These are phyloP conservation scores for Neurospora sp. DNA, from an alignment of 495 filamentous ascomycete species.

Conservation along the genomic window DNA sequence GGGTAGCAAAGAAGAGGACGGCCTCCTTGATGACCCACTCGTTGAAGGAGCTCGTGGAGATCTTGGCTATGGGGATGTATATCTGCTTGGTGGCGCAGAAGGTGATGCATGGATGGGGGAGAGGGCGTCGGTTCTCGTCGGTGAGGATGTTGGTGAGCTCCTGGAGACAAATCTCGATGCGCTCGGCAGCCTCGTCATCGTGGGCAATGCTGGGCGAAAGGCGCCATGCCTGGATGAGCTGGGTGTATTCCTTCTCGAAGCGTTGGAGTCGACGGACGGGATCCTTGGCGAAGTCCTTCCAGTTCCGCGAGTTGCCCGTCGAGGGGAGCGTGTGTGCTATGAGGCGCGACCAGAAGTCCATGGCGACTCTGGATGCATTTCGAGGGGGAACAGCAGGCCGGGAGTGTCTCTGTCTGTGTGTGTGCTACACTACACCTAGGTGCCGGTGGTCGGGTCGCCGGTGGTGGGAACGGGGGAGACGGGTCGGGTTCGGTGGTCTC, in stretches of 20 bases:
- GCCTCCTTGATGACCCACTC: conserved; percentile 70
- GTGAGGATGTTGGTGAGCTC: conserved; percentile 67
- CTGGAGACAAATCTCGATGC: conserved; percentile 42
- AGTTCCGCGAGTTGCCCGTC: conserved; percentile 37
- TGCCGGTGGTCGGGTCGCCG: background rate
- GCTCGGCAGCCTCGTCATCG: conserved; percentile 44
- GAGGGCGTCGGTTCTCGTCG: conserved; percentile 78
- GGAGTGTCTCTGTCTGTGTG: background rate
- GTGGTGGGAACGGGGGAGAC: background rate
- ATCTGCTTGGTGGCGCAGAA: conserved; percentile 77
- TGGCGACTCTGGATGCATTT: conserved; percentile 27
- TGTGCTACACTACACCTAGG: background rate
- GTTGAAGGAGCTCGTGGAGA: conserved; percentile 67
- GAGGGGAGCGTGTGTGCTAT: conserved; percentile 68
- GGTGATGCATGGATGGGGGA: conserved; percentile 78
- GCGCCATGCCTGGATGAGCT: conserved; percentile 78
- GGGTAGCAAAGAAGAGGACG: conserved; percentile 73
- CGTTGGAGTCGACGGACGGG: conserved; percentile 78
- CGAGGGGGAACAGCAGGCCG: conserved; percentile 7
- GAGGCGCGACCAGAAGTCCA: conserved; percentile 71
- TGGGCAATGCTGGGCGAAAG: conserved; percentile 44
- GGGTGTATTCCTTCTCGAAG: conserved; percentile 81
- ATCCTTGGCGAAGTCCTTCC: conserved; percentile 53
- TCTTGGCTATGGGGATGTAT: conserved; percentile 75
- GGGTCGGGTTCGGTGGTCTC: background rate